Evolutionary conservation across 768 basidiomycete genomes (phyloP).

Genomic region (Hypholoma sublateritium): DNA sequence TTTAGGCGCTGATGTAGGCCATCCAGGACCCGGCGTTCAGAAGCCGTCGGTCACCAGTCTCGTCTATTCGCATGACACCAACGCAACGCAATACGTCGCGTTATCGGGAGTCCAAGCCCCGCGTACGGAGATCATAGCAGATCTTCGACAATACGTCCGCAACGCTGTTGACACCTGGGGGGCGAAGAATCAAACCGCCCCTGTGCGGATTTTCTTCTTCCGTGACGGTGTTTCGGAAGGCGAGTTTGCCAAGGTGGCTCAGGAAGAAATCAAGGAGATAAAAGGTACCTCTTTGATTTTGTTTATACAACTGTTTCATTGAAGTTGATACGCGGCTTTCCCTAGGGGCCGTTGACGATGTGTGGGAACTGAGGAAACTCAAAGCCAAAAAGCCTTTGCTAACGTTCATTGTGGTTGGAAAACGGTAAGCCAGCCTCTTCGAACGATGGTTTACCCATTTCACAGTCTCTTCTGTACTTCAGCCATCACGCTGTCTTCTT

Average conservation of each 20-base stretch:
- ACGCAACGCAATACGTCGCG: conserved; percentile 46
- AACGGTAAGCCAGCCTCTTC: conserved; percentile 60
- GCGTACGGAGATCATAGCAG: conserved; percentile 44
- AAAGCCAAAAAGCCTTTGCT: conserved; percentile 34
- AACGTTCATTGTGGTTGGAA: conserved; percentile 61
- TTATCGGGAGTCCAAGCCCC: conserved; percentile 43
- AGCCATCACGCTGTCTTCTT: conserved; percentile 32
- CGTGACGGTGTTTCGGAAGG: conserved; percentile 50
- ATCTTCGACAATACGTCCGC: conserved; percentile 25
- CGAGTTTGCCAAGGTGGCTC: conserved; percentile 34
- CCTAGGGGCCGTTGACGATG: conserved; percentile 14
- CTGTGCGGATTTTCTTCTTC: conserved; percentile 40
- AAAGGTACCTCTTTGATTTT: conserved; percentile 31
- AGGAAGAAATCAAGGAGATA: conserved; percentile 46
- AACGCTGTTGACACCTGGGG: conserved; percentile 21
- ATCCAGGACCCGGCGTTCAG: conserved; percentile 55
- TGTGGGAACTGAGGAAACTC: conserved; percentile 8
- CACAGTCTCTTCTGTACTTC: neutral
- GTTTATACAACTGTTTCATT: neutral
- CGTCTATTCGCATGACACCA: conserved; percentile 52
- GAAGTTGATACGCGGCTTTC: neutral
- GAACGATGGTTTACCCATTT: conserved; percentile 9
- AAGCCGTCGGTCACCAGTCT: conserved; percentile 59
- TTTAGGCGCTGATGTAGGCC: conserved; percentile 60
- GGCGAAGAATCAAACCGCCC: conserved; percentile 10